Percentiles rank a stretch among this genome's conserved stretches.
Evolutionary conservation across 164 flowering plant genomes (phyloP).

Genomic region (Litsea cubeba): DNA sequence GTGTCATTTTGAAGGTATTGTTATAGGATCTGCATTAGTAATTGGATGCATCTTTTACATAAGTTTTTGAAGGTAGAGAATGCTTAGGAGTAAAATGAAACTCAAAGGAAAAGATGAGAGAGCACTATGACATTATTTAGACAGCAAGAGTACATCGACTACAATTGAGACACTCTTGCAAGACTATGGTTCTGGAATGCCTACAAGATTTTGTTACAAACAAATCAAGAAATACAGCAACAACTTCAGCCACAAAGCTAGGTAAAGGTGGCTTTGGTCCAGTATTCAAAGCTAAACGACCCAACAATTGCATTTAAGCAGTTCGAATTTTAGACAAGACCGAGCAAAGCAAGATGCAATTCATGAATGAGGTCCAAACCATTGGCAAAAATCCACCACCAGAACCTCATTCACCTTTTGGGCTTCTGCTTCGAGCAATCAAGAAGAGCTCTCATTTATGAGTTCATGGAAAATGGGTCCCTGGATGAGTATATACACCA

Average conservation of each 20-base stretch:
- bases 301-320: neutral
- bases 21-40: too few species aligned
- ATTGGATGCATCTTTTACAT: too few species aligned
- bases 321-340: neutral
- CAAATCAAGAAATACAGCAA: conserved; percentile 7
- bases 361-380: conserved; percentile 9
- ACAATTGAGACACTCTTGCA: too few species aligned
- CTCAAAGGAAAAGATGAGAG: too few species aligned
- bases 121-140: too few species aligned
- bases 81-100: too few species aligned
- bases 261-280: conserved; percentile 13
- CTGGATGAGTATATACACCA: conserved; percentile 5
- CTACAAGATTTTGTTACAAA: neutral
- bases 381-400: conserved; percentile 11
- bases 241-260: conserved; percentile 5
- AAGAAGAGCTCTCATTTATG: neutral
- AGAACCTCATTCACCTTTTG: conserved; percentile 1
- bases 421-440: conserved; percentile 7
- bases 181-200: too few species aligned
- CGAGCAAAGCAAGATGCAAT: conserved; percentile 4
- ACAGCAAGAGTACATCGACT: too few species aligned
- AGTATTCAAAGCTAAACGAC: conserved; percentile 6
- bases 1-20: too few species aligned
- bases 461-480: neutral
- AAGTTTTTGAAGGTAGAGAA: too few species aligned